Base-by-base conservation (phyloP, 2,329 filamentous ascomycete species). In the Aureobasidium subglaciale region DNA sequence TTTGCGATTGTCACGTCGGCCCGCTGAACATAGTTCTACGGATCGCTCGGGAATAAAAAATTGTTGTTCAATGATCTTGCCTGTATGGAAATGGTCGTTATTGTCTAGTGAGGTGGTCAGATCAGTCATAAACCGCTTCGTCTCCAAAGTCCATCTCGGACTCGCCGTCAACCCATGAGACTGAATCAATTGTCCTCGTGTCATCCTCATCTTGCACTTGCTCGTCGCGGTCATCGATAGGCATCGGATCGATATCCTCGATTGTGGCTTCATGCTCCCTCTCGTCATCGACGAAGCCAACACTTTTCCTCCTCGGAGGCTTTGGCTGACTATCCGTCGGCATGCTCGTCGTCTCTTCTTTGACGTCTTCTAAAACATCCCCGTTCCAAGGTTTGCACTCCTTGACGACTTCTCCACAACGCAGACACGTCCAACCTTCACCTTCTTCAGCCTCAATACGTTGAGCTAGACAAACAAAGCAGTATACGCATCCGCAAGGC, bases 391-490 rank as follows among this genome's bases (percentile, higher is more conserved):
- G 90, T 68, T 83, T 85, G 70, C 92, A 97, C 68, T 91, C 84
- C 67, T 86, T 90, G 46, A 95, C 83, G 18, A 86, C 69, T 65
- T 89, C 87, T 16, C 91, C 91, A 66, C 93, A 99, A 18, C 93
- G 81, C 43, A 99, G 74, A 72, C 93, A 99, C 10, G 83, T 81
- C 90, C 91, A 96, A 2, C 92, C 92, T 66, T 96, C 90, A 29
- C 92, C 93, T 68, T 96, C 92, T 71, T 97, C 92, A 5, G 86
- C 83, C 70, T 96, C 92, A 40, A 99, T 79, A 58, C 88, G 83
- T 57, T 90, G 89, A 3, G 91, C 90, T n/a, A 97, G 73, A 66
- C 93, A 99, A 16, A 95, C 89, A 67, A 95, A 99, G 71, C 93
- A 99, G 73, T 97, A 99, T 58, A 96, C 79, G 69, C 91, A 96